Base-by-base conservation (phyloP, 495 filamentous ascomycete genomes). In the Ramalina intermedia region DNA sequence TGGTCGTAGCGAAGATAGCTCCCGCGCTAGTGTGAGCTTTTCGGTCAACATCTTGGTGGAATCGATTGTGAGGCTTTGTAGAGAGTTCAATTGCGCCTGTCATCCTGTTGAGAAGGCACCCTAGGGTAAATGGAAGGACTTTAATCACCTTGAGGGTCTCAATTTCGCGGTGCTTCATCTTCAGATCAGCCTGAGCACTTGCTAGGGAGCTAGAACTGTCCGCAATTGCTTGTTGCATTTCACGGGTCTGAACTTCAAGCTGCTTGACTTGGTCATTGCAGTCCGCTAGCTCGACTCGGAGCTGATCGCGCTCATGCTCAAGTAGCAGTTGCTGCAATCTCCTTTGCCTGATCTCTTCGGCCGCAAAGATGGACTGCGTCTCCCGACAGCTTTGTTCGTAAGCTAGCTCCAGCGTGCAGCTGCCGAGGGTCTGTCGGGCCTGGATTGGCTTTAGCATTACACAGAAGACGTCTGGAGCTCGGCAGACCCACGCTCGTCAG, bases 21-120 rank as follows among this genome's bases (percentile, higher is more conserved):
- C 84, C 35, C 82, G 79, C 17, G 76, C 69, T 17, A 96, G 69
- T 1, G 76, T 72, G 9, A 84, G 64, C 57, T 94, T 95, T 53
- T 91, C 87, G 11, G 81, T 74, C 42, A 89, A 67, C 5, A 88
- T 43, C 43, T 81, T 83, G 27, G 79, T 74, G 4, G 81, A 79
- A 56, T 84, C 80, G 38, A 78, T 75, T 1, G 77, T 73, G 33
- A 80, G 67, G 50, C 65, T 64, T 49, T 75, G 75, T 60, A 85
- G 65, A 1, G 80, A 72, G 26, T 70, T 65, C 14, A 89, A 64
- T 61, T 94, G 83, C 29, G 74, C 75, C 82, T 88, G 41, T 24
- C 36, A 43, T 41, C 27, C 50, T 37, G 13, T 37, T 24, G 8
- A 9, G 3, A 14, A 23, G 27, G 6, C 43, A 23, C 35, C 7